A percentile compares a stretch with the other conserved stretches of the same genome.
These are phyloP conservation scores for Alliaria petiolata DNA, from an alignment of 345 rosid genomes.

Conservation along the genomic window DNA sequence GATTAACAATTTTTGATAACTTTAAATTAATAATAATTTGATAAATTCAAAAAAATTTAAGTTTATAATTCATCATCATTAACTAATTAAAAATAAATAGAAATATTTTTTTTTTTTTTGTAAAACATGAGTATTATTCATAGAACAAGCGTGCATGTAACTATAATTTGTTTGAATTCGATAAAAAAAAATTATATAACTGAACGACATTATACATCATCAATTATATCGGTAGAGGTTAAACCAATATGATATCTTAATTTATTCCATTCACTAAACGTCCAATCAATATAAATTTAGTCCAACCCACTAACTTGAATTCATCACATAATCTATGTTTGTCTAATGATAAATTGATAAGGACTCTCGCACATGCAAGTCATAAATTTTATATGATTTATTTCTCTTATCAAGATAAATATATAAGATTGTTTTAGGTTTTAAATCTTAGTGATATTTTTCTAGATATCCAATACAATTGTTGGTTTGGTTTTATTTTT, in stretches of 20 bases:
- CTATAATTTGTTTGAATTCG: not conserved
- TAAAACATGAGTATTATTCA: too few relatives aligned
- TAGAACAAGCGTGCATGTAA: constrained; percentile 17
- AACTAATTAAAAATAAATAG: too few relatives aligned
- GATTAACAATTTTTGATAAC: too few relatives aligned
- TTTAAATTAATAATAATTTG: too few relatives aligned
- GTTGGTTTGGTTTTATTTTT: not conserved
- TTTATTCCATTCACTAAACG: constrained; percentile 23
- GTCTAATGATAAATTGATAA: constrained; percentile 11
- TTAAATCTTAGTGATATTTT: not conserved
- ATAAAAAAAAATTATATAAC: not conserved
- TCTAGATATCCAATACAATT: not conserved
- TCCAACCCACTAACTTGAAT: constrained; percentile 22
- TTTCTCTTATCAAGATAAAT: constrained; percentile 10
- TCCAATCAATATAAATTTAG: constrained; percentile 7
- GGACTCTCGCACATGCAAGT: not conserved
- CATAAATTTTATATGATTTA: not conserved
- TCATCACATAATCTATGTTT: constrained; percentile 24
- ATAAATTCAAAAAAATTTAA: too few relatives aligned
- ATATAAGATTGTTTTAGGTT: not conserved
- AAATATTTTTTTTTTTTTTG: too few relatives aligned
- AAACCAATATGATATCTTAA: constrained; percentile 27
- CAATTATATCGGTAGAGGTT: constrained; percentile 26
- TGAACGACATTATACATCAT: constrained; percentile 12
- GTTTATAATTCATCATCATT: too few relatives aligned